Percentiles rank a stretch among this genome's conserved stretches.
Conservation (phyloP, 129 eudicot genomes). For the Kitagawia praeruptora region DNA sequence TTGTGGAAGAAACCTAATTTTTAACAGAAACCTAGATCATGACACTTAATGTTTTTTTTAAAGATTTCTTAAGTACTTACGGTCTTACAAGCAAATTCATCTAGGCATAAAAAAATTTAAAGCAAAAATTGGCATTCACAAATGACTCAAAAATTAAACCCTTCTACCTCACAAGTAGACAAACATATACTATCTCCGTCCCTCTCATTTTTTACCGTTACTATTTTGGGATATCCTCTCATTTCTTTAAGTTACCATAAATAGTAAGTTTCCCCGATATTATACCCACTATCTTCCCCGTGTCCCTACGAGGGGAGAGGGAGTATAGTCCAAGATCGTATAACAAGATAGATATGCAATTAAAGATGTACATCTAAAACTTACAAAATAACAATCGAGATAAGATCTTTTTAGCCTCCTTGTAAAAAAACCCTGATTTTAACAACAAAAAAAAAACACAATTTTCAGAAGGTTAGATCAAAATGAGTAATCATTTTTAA, state of each 20-base stretch:
- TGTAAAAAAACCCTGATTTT: background rate
- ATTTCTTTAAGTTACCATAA: no score
- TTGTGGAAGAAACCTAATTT: background rate
- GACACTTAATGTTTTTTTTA: no score
- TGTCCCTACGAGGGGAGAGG: no score
- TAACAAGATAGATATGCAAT: background rate
- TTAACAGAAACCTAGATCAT: no score
- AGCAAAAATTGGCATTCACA: background rate
- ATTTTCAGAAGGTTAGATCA: background rate
- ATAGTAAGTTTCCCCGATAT: no score
- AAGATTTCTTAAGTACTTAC: no score
- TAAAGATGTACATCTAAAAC: background rate
- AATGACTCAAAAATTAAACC: background rate
- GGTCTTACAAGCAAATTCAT: background rate
- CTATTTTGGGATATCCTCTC: no score
- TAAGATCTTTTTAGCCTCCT: background rate
- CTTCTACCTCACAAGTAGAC: background rate
- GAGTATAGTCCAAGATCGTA: background rate
- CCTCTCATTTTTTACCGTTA: no score
- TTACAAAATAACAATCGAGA: background rate
- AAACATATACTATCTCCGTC: no score
- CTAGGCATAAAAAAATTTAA: background rate
- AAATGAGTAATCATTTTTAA: background rate
- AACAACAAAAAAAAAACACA: background rate
- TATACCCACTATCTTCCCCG: no score